phyloP scores from a whole-genome alignment of 495 filamentous ascomycete genomes.

The Poronia punctata region DNA sequence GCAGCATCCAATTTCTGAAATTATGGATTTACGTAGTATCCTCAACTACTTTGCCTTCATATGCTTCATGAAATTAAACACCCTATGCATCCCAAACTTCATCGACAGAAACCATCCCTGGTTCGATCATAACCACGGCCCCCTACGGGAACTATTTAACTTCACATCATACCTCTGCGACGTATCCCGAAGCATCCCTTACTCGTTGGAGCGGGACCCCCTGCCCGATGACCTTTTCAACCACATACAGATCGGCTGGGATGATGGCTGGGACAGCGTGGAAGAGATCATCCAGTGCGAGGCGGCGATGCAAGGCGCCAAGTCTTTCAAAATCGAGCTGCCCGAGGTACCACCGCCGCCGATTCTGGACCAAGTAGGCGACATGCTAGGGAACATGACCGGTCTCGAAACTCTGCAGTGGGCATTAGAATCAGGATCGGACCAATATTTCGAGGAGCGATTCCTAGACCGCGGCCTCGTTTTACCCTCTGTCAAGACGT shows the following conservation, averaged over 20 bases:
- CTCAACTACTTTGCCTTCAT: too few species aligned
- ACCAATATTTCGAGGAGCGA: neutral
- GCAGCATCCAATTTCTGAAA: too few species aligned
- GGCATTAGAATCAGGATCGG: neutral
- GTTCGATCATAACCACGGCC: neutral
- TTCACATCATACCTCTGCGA: constrained; percentile 3
- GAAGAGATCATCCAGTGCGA: neutral
- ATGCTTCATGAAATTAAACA: too few species aligned
- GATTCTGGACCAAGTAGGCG: neutral
- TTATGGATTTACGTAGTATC: too few species aligned
- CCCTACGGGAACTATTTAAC: constrained; percentile 1
- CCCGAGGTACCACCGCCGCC: neutral
- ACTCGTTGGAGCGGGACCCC: neutral
- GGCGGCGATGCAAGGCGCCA: constrained; percentile 1
- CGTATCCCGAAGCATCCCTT: neutral
- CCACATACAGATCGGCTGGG: constrained; percentile 2
- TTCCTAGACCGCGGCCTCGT: neutral
- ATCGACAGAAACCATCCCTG: constrained; percentile 1
- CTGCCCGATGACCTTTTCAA: constrained; percentile 4
- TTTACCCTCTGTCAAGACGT: constrained; percentile 1
- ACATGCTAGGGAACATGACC: constrained; percentile 5
- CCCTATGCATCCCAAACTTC: constrained; percentile 6
- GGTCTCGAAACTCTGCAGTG: constrained; percentile 3
- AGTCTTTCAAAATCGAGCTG: neutral
- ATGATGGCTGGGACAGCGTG: neutral